These are phyloP conservation scores for Hyaloraphidium curvatum DNA, from an alignment of 192 early-diverging fungal species.

Conservation along the genomic window DNA sequence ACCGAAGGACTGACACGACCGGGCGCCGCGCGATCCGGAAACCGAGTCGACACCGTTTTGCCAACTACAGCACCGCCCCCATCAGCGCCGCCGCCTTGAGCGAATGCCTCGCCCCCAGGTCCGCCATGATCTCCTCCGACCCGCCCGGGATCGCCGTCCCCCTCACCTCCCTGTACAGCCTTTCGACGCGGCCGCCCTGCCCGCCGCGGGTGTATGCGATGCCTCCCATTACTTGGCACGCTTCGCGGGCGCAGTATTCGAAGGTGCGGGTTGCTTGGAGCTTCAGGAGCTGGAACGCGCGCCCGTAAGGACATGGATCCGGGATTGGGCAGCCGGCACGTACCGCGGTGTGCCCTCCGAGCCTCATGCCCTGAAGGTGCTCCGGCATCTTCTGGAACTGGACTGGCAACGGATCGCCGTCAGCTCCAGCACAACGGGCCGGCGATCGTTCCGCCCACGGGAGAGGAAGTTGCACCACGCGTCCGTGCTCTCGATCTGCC, in stretches of 20 bases:
- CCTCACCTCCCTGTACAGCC: not conserved
- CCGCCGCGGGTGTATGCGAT: slow-evolving; percentile 55
- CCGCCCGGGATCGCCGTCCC: not conserved
- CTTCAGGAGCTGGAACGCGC: too few relatives aligned
- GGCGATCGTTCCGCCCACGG: slow-evolving; percentile 47
- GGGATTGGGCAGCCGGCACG: too few relatives aligned
- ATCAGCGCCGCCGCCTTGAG: not conserved
- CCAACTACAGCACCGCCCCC: too few relatives aligned
- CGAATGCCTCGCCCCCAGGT: not conserved
- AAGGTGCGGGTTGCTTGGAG: slow-evolving; percentile 70
- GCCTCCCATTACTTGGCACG: slow-evolving; percentile 77
- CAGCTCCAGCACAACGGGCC: too few relatives aligned
- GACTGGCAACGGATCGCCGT: slow-evolving; percentile 52
- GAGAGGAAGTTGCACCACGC: slow-evolving; percentile 59
- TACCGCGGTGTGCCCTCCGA: slow-evolving; percentile 75
- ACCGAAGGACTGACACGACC: too few relatives aligned
- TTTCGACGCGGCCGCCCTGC: not conserved
- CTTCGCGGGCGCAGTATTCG: slow-evolving; percentile 19
- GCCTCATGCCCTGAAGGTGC: slow-evolving; percentile 45
- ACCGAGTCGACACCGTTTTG: too few relatives aligned
- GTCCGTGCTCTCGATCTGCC: slow-evolving; percentile 68
- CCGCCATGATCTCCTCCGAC: slow-evolving; percentile 1
- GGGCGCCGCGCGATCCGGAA: too few relatives aligned
- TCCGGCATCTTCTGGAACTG: slow-evolving; percentile 46
- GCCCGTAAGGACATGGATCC: too few relatives aligned